phyloP scores from a whole-genome alignment of 2,329 filamentous ascomycete species.

The Monosporascus sp. region DNA sequence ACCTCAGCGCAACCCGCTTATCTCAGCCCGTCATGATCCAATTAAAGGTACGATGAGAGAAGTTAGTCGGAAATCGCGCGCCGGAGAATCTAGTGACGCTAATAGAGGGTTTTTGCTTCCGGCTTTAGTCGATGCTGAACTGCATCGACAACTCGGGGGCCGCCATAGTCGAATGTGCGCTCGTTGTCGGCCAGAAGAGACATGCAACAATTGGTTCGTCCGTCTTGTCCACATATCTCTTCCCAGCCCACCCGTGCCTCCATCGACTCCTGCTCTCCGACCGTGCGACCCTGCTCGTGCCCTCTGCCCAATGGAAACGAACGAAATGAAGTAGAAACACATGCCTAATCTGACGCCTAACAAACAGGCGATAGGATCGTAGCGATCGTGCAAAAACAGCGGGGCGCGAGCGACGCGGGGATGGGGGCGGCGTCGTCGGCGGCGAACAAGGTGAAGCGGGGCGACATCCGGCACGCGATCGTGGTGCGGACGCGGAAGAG shows the following conservation, averaged over 20 bases:
- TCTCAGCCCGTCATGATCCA: conserved; percentile 71
- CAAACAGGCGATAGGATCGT: conserved; percentile 85
- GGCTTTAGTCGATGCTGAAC: conserved; percentile 84
- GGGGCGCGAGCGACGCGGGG: conserved; percentile 67
- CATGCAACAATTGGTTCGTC: conserved; percentile 79
- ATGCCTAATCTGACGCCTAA: background rate
- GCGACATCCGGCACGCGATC: conserved; percentile 93
- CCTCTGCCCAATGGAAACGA: too few relatives aligned
- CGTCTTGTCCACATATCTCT: background rate
- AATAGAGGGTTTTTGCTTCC: conserved; percentile 29
- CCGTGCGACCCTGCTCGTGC: background rate
- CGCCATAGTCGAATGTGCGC: conserved; percentile 92
- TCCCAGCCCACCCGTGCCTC: conserved; percentile 1
- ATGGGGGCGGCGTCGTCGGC: conserved; percentile 66
- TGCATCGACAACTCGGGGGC: conserved; percentile 99
- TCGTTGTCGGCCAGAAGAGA: conserved; percentile 85
- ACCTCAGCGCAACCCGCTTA: conserved; percentile 10
- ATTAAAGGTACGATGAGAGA: conserved; percentile 59
- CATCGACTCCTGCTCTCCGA: background rate
- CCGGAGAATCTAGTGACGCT: background rate
- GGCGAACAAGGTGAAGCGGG: conserved; percentile 90
- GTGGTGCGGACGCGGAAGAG: conserved; percentile 89
- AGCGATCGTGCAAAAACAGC: conserved; percentile 95
- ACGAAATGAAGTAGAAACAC: too few relatives aligned
- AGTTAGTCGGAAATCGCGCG: background rate